Evolutionary conservation across 768 basidiomycete genomes (phyloP).

Genomic region (Terana coerulea): DNA sequence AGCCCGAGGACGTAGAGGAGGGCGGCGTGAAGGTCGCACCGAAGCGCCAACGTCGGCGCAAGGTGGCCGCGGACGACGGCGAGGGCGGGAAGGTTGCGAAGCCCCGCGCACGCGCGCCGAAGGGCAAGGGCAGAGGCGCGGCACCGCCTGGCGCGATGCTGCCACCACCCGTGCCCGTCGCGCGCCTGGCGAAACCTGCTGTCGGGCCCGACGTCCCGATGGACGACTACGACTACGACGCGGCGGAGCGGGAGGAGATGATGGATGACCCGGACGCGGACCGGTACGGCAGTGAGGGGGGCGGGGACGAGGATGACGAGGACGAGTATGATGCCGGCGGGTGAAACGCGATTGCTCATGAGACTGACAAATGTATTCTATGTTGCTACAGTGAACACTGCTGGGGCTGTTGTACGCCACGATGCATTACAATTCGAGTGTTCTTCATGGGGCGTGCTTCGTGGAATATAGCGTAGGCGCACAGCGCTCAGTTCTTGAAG

Average conservation of each 20-base stretch:
- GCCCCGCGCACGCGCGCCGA: constrained; percentile 22
- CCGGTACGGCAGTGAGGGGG: constrained; percentile 24
- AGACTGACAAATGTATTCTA: no score
- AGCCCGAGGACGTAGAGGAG: constrained; percentile 3
- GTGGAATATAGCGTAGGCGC: no score
- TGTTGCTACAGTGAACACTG: no score
- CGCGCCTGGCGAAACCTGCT: constrained; percentile 49
- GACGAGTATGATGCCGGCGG: no score
- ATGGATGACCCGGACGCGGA: not conserved
- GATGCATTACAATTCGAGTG: no score
- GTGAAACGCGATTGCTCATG: no score
- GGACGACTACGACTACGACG: constrained; percentile 5
- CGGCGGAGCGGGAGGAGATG: not conserved
- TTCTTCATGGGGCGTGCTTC: no score
- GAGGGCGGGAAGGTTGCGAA: no score
- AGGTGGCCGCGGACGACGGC: constrained; percentile 39
- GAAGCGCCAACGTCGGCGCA: constrained; percentile 30
- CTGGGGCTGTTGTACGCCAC: no score
- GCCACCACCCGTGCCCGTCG: constrained; percentile 81
- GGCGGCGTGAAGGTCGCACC: not conserved
- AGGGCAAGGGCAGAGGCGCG: constrained; percentile 14
- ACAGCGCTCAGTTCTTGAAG: no score
- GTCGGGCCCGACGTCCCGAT: constrained; percentile 32
- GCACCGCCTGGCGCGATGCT: constrained; percentile 83
- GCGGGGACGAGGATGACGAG: constrained; percentile 38